Evolutionary conservation across 2,329 filamentous ascomycete species (phyloP).

Genomic region (Reticulascus tulasneorum): DNA sequence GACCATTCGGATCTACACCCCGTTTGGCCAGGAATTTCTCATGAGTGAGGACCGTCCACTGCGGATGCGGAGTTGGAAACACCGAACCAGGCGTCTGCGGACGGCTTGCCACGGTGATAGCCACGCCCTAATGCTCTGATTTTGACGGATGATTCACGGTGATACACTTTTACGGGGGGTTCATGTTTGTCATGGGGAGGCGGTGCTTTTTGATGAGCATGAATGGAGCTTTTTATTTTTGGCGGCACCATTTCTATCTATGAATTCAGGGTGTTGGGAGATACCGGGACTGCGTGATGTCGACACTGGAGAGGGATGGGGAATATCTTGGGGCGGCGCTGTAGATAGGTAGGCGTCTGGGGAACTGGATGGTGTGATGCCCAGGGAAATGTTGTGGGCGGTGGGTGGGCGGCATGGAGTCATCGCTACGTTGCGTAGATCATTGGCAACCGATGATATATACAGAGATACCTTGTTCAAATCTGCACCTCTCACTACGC

Average conservation of each 20-base stretch:
- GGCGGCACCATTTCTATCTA: no score
- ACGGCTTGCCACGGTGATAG: slow-evolving; percentile 1
- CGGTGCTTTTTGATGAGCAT: slow-evolving; percentile 6
- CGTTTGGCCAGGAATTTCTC: no score
- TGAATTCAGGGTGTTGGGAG: no score
- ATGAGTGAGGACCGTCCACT: no score
- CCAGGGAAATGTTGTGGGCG: background rate
- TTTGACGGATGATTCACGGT: slow-evolving; percentile 2
- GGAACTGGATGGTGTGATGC: background rate
- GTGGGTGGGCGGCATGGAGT: background rate
- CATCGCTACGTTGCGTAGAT: no score
- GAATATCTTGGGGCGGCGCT: no score
- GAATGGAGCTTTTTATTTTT: background rate
- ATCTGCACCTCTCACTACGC: no score
- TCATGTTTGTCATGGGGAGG: slow-evolving; percentile 2
- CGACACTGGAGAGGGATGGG: no score
- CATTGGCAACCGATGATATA: slow-evolving; percentile 11
- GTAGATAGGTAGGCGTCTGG: no score
- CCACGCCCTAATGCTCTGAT: slow-evolving; percentile 3
- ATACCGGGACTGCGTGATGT: no score
- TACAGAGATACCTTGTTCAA: slow-evolving; percentile 17
- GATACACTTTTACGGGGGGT: slow-evolving; percentile 4
- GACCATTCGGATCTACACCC: no score
- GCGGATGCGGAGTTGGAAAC: no score
- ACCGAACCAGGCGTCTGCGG: background rate